Evolutionary conservation across 768 basidiomycete species (phyloP), one percentile per base, ranked within the genome.

Genomic region (Thelephora ganbajun): DNA sequence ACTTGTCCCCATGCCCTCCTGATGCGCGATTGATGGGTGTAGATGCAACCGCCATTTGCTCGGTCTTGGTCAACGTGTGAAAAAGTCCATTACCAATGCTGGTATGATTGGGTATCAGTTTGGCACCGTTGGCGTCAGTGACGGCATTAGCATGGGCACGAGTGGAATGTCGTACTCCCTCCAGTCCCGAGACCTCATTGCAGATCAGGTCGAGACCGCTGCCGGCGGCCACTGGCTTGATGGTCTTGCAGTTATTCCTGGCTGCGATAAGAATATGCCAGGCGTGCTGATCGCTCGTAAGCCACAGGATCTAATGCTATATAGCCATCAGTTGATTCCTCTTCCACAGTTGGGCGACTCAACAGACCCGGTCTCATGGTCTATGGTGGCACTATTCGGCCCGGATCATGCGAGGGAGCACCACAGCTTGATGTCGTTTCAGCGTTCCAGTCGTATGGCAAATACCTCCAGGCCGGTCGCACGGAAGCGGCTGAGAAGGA

Each of bases 241-340:
- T 58, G 96, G 91, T 35, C 88, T 96, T 85, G 90, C 97, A 35
- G 91, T 90, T 50, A 73, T 99, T 46, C 96, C 96, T 18, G 96
- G 93, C 35, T 98, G 91, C 61, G 94, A 99, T 71, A 99, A 99
- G 69, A 99, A 99, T 68, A 98, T 99, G 94, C 96, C 96, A n/a
- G 96, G 96, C 51, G 93, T 96, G 34, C 71, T 97, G 56, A 99
- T 99, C 76, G 96, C 91, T 43, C 77, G 88, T 90, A 57, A 67
- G 86, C 77, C 22, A 11, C 44, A 7, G 12, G 14, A 2, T 46
- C 44, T 18, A 45, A 26, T 47, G 23, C 33, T 46, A n/a, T 41
- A 9, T 90, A 57, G 67, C 85, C 77, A 22, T 7, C 44, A 11
- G 39, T 20, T 41, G 33, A 30, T 16, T 11, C 39, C 1, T 41